phyloP scores from a whole-genome alignment of 2,329 filamentous ascomycete species.

The Cladosporium sphaerospermum region DNA sequence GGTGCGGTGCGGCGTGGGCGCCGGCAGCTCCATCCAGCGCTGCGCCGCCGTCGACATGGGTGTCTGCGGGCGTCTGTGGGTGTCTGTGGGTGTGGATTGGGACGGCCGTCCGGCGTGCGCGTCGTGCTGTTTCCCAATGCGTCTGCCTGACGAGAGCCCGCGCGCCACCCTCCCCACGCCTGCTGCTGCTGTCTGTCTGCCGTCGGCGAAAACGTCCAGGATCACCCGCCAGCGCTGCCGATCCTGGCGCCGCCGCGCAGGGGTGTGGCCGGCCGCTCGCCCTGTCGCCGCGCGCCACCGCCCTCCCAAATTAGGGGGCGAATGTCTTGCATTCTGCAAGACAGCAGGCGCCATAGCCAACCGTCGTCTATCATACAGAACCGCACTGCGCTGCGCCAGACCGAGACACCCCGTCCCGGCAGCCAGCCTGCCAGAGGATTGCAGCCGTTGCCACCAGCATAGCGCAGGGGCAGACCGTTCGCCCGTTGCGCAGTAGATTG shows the following conservation, averaged over 20 bases:
- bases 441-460: conserved; percentile 5
- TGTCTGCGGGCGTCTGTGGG: too few relatives aligned
- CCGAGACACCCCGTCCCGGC: conserved; percentile 5
- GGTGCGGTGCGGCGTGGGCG: not conserved
- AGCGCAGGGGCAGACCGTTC: conserved; percentile 11
- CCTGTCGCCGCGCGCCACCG: not conserved
- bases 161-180: conserved; percentile 7
- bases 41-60: not conserved
- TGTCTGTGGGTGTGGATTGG: too few relatives aligned
- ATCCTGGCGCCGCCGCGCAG: conserved; percentile 4
- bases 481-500: conserved; percentile 6
- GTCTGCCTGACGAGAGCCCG: conserved; percentile 5
- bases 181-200: conserved; percentile 4
- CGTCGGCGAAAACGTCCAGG: not conserved
- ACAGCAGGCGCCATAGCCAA: conserved; percentile 10
- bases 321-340: conserved; percentile 12
- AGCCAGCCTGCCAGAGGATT: not conserved
- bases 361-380: conserved; percentile 5
- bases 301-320: not conserved
- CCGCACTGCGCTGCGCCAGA: not conserved
- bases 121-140: conserved; percentile 8
- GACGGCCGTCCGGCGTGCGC: not conserved
- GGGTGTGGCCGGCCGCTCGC: not conserved
- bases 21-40: not conserved
- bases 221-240: conserved; percentile 4